Conservation (phyloP, 345 rosid species). For the Lenwebbia sp. region DNA sequence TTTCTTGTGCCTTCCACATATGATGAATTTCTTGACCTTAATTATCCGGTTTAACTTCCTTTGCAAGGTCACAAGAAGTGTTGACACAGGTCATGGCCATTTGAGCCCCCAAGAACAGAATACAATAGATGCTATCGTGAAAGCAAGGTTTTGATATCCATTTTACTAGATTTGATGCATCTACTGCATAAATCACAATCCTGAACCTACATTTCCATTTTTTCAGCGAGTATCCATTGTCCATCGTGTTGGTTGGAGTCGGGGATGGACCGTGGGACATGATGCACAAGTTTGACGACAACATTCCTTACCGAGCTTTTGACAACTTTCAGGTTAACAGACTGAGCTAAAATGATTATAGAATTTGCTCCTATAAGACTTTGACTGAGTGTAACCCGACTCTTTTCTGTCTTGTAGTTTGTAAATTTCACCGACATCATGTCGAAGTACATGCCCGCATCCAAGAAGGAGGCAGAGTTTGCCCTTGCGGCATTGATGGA, state of each 20-base stretch:
- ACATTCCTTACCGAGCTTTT: conserved; percentile 42
- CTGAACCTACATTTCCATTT: not conserved
- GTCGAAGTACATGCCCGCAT: conserved; percentile 10
- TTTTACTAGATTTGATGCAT: not conserved
- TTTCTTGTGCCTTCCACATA: not conserved
- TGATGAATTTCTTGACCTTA: not conserved
- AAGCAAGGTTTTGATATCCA: conserved; percentile 26
- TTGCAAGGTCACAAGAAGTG: conserved; percentile 40
- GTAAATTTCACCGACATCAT: conserved; percentile 45
- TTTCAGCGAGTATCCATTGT: conserved; percentile 35
- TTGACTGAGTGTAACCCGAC: not conserved
- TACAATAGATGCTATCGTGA: conserved; percentile 37
- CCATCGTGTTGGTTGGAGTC: conserved; percentile 44
- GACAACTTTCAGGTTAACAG: conserved; percentile 39
- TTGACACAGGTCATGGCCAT: conserved; percentile 20
- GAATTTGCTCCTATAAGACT: not conserved
- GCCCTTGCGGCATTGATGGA: conserved; percentile 49
- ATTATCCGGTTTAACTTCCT: not conserved
- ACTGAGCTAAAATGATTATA: not conserved
- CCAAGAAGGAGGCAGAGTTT: conserved; percentile 36
- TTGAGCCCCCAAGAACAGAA: conserved; percentile 36
- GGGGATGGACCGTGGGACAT: conserved; percentile 62
- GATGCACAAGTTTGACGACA: conserved; percentile 45
- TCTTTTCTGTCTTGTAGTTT: conserved; percentile 12
- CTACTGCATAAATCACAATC: not conserved